Evolutionary conservation across 441 rosid species (phyloP).

Genomic region (Erodium texanum): DNA sequence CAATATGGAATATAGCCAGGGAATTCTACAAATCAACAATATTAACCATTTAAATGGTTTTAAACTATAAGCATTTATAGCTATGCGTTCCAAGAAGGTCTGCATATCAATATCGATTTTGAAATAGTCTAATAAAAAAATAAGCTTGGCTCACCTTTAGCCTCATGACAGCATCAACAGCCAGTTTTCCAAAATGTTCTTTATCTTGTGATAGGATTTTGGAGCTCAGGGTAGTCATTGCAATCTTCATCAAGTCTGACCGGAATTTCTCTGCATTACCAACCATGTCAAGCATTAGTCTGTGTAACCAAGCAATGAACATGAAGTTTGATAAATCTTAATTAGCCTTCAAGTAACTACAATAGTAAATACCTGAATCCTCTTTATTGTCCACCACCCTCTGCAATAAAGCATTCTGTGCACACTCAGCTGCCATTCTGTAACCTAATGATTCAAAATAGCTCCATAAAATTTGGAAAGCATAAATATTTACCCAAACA

Average conservation of each 20-base stretch:
- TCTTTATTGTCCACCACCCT: constrained; percentile 77
- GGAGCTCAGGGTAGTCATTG: constrained; percentile 85
- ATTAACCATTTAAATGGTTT: too few relatives aligned
- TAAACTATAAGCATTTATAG: too few relatives aligned
- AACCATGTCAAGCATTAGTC: constrained; percentile 5
- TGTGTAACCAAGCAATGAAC: too few relatives aligned
- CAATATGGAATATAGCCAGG: too few relatives aligned
- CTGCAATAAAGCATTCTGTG: constrained; percentile 59
- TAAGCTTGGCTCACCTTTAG: constrained; percentile 47
- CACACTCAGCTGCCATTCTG: constrained; percentile 97
- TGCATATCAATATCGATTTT: too few relatives aligned
- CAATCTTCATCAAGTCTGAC: constrained; percentile 83
- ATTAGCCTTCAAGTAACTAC: too few relatives aligned
- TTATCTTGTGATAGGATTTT: constrained; percentile 90
- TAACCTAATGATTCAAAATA: constrained; percentile 42
- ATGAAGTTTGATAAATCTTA: too few relatives aligned
- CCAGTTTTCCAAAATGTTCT: constrained; percentile 80
- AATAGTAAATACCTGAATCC: constrained; percentile 47
- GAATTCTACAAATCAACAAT: too few relatives aligned
- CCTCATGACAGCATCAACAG: constrained; percentile 94
- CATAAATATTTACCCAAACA: too few relatives aligned
- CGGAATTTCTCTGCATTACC: constrained; percentile 64
- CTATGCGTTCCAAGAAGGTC: too few relatives aligned
- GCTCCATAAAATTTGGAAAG: too few relatives aligned
- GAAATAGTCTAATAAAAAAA: neutral